Evolutionary conservation across 2,329 filamentous ascomycete species (phyloP), one percentile per base, ranked within the genome.

Genomic region (Claviceps africana): DNA sequence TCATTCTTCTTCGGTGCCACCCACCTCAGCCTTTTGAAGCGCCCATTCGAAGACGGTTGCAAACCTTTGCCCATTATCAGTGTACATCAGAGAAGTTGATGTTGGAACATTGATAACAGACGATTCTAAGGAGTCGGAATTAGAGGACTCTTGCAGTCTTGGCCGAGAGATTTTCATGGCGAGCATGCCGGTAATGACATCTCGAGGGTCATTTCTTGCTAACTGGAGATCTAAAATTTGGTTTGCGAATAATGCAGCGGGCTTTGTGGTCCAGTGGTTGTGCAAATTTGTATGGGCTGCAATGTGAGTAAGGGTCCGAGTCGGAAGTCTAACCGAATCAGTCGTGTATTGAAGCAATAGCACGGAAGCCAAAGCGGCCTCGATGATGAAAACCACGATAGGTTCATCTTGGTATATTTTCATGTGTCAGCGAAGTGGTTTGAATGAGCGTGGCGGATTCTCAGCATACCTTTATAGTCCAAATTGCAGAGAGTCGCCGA

Each of bases 151-250:
- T 30, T 74, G 72, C 69, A 90, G 89, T 6, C 86, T 68, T 30
- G 82, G 82, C 39, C 81, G 82, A 49, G 90, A 73, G 60, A 82
- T 82, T 59, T 70, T 67, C 55, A 76, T 71, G 4, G 90, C 75
- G 52, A 88, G 70, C 40, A 73, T 67, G n/a, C 73, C 70, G 19
- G 75, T 68, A 57, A 82, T 68, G 57, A 81, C 75, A 3, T 55
- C 25, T n/a, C 55, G 28, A 50, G 61, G 21, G 15, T 46, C 53
- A 0, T 54, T 50, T 10, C 28, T 30, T 7, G 53, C 15, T 5
- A 70, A 48, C 1, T 66, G 60, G 1, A 56, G 21, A 1, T 59
- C 44, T 4, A 76, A 56, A 1, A 76, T 55, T 2, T 47, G 39
- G 0, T 42, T 40, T 1, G 75, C 69, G 1, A 59, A 48, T 0